Evolutionary conservation across 2,329 filamentous ascomycete genomes (phyloP).

Genomic region (Curvularia spicifera): DNA sequence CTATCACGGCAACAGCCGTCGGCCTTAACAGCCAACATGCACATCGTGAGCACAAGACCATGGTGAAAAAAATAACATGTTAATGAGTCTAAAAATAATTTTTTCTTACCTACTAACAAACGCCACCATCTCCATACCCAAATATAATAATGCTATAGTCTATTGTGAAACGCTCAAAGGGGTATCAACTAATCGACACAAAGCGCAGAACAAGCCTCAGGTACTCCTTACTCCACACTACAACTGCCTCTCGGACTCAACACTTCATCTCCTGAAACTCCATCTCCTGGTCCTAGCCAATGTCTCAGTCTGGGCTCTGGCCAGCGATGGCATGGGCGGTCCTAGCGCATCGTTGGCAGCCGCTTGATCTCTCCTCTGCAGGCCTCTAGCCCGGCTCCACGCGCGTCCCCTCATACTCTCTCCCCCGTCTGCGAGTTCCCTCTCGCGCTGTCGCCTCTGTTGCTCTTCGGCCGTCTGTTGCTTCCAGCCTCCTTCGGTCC

Average conservation of each 20-base stretch:
- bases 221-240: neutral
- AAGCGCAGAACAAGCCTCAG: neutral
- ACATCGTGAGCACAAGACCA: neutral
- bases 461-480: constrained; percentile 42
- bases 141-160: constrained; percentile 2
- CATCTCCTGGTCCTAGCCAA: constrained; percentile 20
- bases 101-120: neutral
- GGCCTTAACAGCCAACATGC: neutral
- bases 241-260: neutral
- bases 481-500: constrained; percentile 65
- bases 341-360: neutral
- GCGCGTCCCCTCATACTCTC: constrained; percentile 28
- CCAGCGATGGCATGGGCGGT: constrained; percentile 5
- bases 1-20: constrained; percentile 7
- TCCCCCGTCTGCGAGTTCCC: constrained; percentile 24
- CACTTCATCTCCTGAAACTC: constrained; percentile 17
- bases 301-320: constrained; percentile 20
- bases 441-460: constrained; percentile 25
- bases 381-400: constrained; percentile 31
- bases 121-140: neutral
- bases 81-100: neutral
- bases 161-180: constrained; percentile 6
- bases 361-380: constrained; percentile 28
- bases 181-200: constrained; percentile 7
- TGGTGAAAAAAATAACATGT: neutral